Base-by-base conservation (phyloP, 495 filamentous ascomycete species). In the Penicillium egyptiacum region DNA sequence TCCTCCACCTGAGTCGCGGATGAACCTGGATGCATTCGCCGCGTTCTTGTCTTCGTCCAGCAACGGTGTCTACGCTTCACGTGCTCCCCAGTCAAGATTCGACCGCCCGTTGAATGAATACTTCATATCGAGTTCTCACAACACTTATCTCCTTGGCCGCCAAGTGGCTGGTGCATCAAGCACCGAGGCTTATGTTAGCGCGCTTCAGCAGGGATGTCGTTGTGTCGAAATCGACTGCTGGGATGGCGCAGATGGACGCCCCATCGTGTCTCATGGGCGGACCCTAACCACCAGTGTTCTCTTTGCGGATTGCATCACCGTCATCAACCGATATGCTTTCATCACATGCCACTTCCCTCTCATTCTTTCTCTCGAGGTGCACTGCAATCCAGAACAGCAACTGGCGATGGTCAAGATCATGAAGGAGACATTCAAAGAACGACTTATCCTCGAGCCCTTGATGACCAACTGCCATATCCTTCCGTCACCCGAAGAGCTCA, bases 181-280 rank as follows among this genome's bases (percentile, higher is more conserved):
- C 61, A 87, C 92, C 11, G 94, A 98, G 69, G 90, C 89, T 25
- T 98, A 98, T 72, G 93, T 98, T 64, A 84, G 82, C 50, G 91
- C 92, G n/a, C 77, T 98, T 23, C 84, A 90, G 60, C 83, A 86
- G 46, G 92, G 91, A 40, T 98, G 94, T 68, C 88, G 94, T 52
- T 97, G 94, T 70, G 84, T 98, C 47, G 94, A 98, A 73, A 89
- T 98, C 43, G 94, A 98, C 74, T 97, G 93, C 70, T 98, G 94
- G 94, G 90, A 98, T 75, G 94, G 94, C 14, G 77, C 81, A 26
- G 88, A 96, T 63, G 90, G 88, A 31, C 83, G 88, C 57, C 94
- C 94, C 7, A 83, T 90, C 50, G 94, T 98, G 26, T 88, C 85
- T 58, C 94, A 98, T 64, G 94, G 94, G 12, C 84, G 83, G n/a